Base-by-base conservation (phyloP, 73 alveolate species). In the Blepharisma japonicum region DNA sequence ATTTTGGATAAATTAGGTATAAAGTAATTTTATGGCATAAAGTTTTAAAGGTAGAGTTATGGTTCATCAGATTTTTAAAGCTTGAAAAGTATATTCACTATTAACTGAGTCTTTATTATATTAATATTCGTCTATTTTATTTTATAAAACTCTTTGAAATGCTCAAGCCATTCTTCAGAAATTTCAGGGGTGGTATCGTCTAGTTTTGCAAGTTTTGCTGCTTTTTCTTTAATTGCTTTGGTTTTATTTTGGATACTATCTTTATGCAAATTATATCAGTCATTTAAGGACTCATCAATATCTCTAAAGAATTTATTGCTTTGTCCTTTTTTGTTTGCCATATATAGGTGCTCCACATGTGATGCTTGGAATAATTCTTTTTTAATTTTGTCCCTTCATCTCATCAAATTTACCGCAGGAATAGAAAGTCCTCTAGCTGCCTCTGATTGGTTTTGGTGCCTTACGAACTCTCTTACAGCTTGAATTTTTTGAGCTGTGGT, bases 221-320 rank as follows among this genome's bases (percentile, higher is more conserved):
- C 74, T 14, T 18, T n/a, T 20, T 25, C 50, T 39, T 14, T 25
- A 25, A 61, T n/a, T 61, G 14, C 46, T 25, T 14, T 39, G 5
- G 42, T 32, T 32, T 61, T 39, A 4, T 14, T 53, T 14, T 53
- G n/a, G 2, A 8, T 61, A 2, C 23, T 61, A 5, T 61, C 74
- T 61, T 2, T 61, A 25, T 61, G 14, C 23, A 14, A n/a, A 14
- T 61, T 61, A 61, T 61, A 61, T 39, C 38, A 61, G 18, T 3
- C 49, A 61, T 18, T 14, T 14, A 61, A n/a, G 18, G 47, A 14
- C 47, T 8, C 46, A 25, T 61, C 74, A 9, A 61, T 8, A 18
- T 61, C 74, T 61, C 46, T 61, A 61, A 61, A 61, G 47, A 61
- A 14, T 61, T 61, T 61, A 39, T 61, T 61, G 38, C 74, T n/a